These are phyloP conservation scores for Penicillium cataractarum DNA, from an alignment of 495 filamentous ascomycete species.

Conservation along the genomic window DNA sequence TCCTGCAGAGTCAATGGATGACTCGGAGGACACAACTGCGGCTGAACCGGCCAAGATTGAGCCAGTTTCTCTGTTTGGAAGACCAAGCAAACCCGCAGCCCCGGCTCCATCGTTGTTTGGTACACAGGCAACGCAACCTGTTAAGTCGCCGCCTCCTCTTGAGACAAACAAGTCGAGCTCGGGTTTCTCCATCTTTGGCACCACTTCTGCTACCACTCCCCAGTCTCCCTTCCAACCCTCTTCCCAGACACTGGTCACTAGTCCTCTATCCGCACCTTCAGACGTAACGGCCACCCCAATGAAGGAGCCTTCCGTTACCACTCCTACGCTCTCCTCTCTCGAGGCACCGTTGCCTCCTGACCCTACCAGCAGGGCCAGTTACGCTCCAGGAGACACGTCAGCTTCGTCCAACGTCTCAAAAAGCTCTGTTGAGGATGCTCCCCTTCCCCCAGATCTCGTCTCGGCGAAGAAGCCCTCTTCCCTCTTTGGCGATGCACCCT, in stretches of 20 bases:
- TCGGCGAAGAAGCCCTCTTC: conserved; percentile 14
- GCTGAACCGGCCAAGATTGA: conserved; percentile 25
- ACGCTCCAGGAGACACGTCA: conserved; percentile 68
- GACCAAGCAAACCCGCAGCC: conserved; percentile 37
- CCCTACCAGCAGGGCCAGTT: conserved; percentile 67
- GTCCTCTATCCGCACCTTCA: conserved; percentile 40
- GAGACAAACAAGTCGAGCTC: conserved; percentile 42
- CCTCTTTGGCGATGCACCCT: conserved; percentile 15
- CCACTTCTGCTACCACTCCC: background rate
- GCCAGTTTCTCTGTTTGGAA: conserved; percentile 26
- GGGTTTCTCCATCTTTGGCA: conserved; percentile 44
- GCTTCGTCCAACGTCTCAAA: conserved; percentile 63
- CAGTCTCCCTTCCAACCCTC: conserved; percentile 13
- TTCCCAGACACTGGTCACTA: conserved; percentile 30
- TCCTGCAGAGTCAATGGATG: conserved; percentile 43
- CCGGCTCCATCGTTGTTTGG: conserved; percentile 40
- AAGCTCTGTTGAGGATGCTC: conserved; percentile 50
- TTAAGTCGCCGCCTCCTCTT: conserved; percentile 34
- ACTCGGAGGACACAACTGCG: conserved; percentile 36
- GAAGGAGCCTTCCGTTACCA: conserved; percentile 28
- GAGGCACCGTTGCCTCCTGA: conserved; percentile 77
- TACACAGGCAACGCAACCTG: conserved; percentile 31
- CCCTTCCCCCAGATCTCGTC: conserved; percentile 34
- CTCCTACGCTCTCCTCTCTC: conserved; percentile 23
- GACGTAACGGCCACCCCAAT: conserved; percentile 43